Base-by-base conservation (phyloP, 495 filamentous ascomycete genomes). In the Peziza echinospora region DNA sequence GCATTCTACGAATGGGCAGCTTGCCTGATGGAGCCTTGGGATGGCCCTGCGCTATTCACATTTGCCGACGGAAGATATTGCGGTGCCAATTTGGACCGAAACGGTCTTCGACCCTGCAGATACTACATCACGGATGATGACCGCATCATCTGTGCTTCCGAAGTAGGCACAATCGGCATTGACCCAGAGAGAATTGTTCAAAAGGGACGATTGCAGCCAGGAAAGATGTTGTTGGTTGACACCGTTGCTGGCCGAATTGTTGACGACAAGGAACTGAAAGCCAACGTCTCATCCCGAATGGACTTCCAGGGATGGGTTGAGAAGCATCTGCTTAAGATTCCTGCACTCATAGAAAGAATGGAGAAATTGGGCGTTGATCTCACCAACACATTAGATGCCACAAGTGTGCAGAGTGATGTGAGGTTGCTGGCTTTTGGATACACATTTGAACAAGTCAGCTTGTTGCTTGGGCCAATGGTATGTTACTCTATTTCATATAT, bases 1-100 rank as follows among this genome's bases (percentile, higher is more conserved):
- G 87, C 89, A 30, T 99, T 94, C 66, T 99, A 99, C 64, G 89
- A 99, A 63, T 99, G 89, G 89, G 89, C 89, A 50, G 87, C 85
- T 40, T 99, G 89, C 65, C 80, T 93, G 70, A 99, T 99, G 89
- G 89, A 99, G 67, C 87, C 89, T 23, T 99, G 89, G 89, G 89
- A 99, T 64, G 89, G 89, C 7, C 89, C 89, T 13, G 89, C 89
- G 49, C 73, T 99, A 21, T 99, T 99, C 68, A 94, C 87, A 2
- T 99, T 99, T 63, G 82, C 91, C 23, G 89, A 99, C 63, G 89
- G 89, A 44, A 76, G 89, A 50, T 99, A 92, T 68, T 99, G 89
- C 55, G 89, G 89, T 70, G 89, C 89, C 45, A 96, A 93, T 58
- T 72, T 99, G n/a, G 89, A 99, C 67, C 78, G 89, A 57, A 99